These are phyloP conservation scores for Corymbia citriodora DNA, from an alignment of 441 rosid genomes.

Conservation along the genomic window DNA sequence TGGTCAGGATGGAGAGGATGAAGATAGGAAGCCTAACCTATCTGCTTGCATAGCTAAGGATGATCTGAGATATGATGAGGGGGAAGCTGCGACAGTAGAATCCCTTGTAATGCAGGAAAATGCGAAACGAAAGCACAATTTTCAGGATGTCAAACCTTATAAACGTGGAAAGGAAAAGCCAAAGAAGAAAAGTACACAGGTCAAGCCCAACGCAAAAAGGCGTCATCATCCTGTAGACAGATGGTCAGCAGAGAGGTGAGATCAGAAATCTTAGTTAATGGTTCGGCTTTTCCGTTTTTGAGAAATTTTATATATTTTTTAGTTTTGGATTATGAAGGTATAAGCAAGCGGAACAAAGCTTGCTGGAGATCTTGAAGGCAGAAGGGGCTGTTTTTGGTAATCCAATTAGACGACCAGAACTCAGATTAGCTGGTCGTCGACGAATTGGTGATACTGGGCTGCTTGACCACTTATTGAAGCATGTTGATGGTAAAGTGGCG, in stretches of 20 bases:
- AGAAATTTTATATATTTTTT: not conserved
- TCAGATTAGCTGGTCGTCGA: conserved; percentile 63
- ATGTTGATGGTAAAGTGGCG: conserved; percentile 79
- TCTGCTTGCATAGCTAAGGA: conserved; percentile 19
- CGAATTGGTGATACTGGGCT: conserved; percentile 88
- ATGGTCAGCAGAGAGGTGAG: conserved; percentile 74
- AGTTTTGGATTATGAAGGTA: conserved; percentile 38
- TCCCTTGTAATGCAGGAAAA: conserved; percentile 17
- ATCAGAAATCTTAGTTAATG: not conserved
- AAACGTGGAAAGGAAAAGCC: conserved; percentile 8
- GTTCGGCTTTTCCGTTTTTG: not conserved
- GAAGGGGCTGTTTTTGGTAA: conserved; percentile 64
- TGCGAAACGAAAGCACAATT: conserved; percentile 36
- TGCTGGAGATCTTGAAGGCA: conserved; percentile 62
- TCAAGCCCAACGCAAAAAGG: conserved; percentile 22
- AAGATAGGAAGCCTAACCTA: conserved; percentile 2
- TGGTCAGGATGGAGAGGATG: conserved; percentile 13
- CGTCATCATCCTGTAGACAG: conserved; percentile 27
- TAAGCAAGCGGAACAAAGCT: conserved; percentile 49
- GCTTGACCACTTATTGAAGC: conserved; percentile 85
- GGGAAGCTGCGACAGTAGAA: conserved; percentile 18
- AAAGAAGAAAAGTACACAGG: conserved; percentile 6
- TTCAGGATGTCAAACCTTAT: conserved; percentile 19
- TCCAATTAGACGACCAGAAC: conserved; percentile 49
- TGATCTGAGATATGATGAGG: conserved; percentile 26